These are phyloP conservation scores for Stereum hirsutum DNA, from an alignment of 1,284 basidiomycete species.

Conservation along the genomic window DNA sequence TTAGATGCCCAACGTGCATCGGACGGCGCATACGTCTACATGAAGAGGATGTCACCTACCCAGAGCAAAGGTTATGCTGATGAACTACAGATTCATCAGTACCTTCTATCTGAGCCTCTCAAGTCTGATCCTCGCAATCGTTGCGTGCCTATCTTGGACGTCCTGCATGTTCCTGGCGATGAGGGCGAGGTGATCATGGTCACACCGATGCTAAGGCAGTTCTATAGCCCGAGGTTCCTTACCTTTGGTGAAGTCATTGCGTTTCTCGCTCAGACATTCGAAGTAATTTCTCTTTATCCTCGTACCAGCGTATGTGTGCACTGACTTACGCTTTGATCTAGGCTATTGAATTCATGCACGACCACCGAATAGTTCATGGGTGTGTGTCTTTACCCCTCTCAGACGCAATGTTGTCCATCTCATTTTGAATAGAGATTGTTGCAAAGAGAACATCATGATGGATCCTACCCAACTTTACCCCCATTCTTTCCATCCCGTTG, in stretches of 20 bases:
- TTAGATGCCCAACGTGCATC: too few relatives aligned
- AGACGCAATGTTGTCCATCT: not conserved
- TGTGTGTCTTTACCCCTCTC: constrained; percentile 1
- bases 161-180: constrained; percentile 11
- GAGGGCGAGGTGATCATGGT: constrained; percentile 13
- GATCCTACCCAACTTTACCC: constrained; percentile 22
- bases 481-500: constrained; percentile 18
- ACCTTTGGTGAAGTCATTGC: constrained; percentile 21
- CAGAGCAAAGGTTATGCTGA: too few relatives aligned
- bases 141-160: constrained; percentile 16
- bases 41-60: too few relatives aligned
- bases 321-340: not conserved
- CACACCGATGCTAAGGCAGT: constrained; percentile 16
- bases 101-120: constrained; percentile 13
- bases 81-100: too few relatives aligned
- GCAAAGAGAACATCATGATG: constrained; percentile 25
- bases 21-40: too few relatives aligned
- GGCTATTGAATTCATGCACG: constrained; percentile 17
- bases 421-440: constrained; percentile 22
- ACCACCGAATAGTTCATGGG: constrained; percentile 16
- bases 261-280: constrained; percentile 19
- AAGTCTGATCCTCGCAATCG: constrained; percentile 17
- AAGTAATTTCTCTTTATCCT: constrained; percentile 13
- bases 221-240: constrained; percentile 14
- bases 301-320: not conserved